Conservation (phyloP, 306 rosid species). For the Lithocarpus polystachyus region DNA sequence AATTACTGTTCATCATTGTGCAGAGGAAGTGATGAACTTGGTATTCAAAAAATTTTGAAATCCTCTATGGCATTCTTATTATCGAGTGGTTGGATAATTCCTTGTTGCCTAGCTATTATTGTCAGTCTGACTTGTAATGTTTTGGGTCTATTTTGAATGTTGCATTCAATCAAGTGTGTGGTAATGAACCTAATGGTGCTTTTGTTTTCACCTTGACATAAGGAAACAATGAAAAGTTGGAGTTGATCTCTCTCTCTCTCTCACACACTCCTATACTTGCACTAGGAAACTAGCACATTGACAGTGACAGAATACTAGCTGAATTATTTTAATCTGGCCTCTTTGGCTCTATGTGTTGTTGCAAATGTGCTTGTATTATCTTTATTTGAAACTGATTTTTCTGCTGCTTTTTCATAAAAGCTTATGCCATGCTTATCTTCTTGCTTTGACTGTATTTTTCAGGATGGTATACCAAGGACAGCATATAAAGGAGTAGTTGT, state of each 20-base stretch:
- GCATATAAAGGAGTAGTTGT: conserved; percentile 90
- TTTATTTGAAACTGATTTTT: background rate
- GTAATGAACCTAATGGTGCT: too few relatives aligned
- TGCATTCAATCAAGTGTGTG: background rate
- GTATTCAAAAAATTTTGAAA: background rate
- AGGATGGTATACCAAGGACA: conserved; percentile 97
- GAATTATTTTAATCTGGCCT: background rate
- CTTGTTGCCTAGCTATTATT: background rate
- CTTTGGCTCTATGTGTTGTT: background rate
- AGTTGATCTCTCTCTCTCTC: background rate
- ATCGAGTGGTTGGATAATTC: background rate
- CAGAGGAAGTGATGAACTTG: background rate
- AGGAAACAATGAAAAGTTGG: background rate
- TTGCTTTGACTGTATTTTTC: conserved; percentile 24
- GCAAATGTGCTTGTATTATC: background rate
- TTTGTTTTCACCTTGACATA: background rate
- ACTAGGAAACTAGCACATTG: background rate
- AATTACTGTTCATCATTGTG: background rate
- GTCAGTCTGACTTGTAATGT: too few relatives aligned
- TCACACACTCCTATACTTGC: background rate
- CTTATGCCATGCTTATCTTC: background rate
- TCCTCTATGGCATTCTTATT: background rate
- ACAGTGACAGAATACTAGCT: background rate
- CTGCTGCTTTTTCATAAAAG: background rate
- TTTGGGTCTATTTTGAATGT: background rate